Conservation (phyloP, 768 basidiomycete species). For the Cystofilobasidium macerans region DNA sequence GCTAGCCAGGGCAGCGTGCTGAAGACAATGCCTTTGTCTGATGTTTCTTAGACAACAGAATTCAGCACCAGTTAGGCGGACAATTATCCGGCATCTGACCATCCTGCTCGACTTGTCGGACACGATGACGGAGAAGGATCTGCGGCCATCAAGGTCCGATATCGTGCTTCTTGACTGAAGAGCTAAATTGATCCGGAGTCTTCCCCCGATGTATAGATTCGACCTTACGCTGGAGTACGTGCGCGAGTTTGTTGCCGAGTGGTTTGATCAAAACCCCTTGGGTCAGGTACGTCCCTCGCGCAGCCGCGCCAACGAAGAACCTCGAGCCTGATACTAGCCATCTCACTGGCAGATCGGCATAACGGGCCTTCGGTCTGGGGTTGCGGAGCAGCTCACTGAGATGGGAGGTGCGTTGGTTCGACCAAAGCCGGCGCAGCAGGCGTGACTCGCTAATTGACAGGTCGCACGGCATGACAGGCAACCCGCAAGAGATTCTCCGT, state of each 20-base stretch:
- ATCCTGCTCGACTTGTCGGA: slow-evolving; percentile 82
- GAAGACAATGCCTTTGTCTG: slow-evolving; percentile 21
- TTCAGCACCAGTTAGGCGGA: slow-evolving; percentile 76
- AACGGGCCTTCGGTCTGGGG: slow-evolving; percentile 79
- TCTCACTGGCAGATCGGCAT: slow-evolving; percentile 53
- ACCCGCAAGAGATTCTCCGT: slow-evolving; percentile 90
- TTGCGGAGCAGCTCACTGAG: slow-evolving; percentile 80
- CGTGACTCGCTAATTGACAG: neutral
- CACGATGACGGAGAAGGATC: slow-evolving; percentile 90
- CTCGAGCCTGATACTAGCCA: neutral
- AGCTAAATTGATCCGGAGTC: neutral
- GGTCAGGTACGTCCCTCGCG: slow-evolving; percentile 48
- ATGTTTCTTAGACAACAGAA: slow-evolving; percentile 46
- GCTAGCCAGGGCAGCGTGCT: slow-evolving; percentile 27
- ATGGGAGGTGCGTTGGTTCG: slow-evolving; percentile 63
- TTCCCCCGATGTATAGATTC: slow-evolving; percentile 47
- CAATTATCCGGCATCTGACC: slow-evolving; percentile 90
- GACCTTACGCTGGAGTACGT: slow-evolving; percentile 82
- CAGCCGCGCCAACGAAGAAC: neutral
- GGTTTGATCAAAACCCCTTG: slow-evolving; percentile 98
- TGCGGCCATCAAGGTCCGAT: slow-evolving; percentile 61
- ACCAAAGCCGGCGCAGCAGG: neutral
- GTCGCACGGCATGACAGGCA: slow-evolving; percentile 48
- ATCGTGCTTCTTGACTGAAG: neutral
- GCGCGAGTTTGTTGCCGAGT: slow-evolving; percentile 82